Percentiles rank a stretch among this genome's conserved stretches.
phyloP scores from a whole-genome alignment of 1,139 yeast species.

The Geotrichum carabidarum region DNA sequence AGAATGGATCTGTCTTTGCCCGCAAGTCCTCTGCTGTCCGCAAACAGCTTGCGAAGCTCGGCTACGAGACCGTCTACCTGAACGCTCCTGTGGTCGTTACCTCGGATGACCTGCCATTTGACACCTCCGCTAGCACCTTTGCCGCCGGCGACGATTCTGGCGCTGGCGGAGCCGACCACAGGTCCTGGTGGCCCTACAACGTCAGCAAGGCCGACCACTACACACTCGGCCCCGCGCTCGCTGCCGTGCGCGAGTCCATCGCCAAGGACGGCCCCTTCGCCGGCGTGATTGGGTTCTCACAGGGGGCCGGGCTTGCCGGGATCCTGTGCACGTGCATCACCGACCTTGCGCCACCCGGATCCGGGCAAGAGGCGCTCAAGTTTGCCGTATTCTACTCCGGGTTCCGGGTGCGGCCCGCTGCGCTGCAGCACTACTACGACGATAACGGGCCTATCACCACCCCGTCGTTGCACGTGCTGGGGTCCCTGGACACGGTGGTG shows the following conservation, averaged over 20 bases:
- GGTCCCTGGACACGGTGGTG: slow-evolving; percentile 85
- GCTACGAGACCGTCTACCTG: slow-evolving; percentile 66
- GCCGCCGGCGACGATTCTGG: slow-evolving; percentile 38
- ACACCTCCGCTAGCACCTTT: slow-evolving; percentile 34
- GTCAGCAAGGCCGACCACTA: slow-evolving; percentile 40
- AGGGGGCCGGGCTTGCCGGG: slow-evolving; percentile 83
- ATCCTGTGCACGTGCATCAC: slow-evolving; percentile 30
- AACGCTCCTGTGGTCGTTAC: slow-evolving; percentile 68
- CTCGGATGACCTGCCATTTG: slow-evolving; percentile 65
- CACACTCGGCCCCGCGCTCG: slow-evolving; percentile 44
- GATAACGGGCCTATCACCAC: slow-evolving; percentile 40
- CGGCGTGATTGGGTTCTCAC: slow-evolving; percentile 86
- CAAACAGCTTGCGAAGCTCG: slow-evolving; percentile 59
- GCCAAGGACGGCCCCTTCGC: slow-evolving; percentile 75
- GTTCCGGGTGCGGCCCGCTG: slow-evolving; percentile 55
- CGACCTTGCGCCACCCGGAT: too few species aligned
- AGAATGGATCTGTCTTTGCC: slow-evolving; percentile 69
- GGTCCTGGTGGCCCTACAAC: slow-evolving; percentile 46
- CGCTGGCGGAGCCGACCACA: slow-evolving; percentile 43
- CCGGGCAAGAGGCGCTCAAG: slow-evolving; percentile 47
- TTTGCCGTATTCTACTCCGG: slow-evolving; percentile 78
- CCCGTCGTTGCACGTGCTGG: slow-evolving; percentile 71
- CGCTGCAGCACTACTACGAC: slow-evolving; percentile 49
- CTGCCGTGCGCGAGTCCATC: slow-evolving; percentile 52
- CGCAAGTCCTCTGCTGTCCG: slow-evolving; percentile 76